Conservation (phyloP, 2,329 filamentous ascomycete species). For the Curvularia verruculosa region DNA sequence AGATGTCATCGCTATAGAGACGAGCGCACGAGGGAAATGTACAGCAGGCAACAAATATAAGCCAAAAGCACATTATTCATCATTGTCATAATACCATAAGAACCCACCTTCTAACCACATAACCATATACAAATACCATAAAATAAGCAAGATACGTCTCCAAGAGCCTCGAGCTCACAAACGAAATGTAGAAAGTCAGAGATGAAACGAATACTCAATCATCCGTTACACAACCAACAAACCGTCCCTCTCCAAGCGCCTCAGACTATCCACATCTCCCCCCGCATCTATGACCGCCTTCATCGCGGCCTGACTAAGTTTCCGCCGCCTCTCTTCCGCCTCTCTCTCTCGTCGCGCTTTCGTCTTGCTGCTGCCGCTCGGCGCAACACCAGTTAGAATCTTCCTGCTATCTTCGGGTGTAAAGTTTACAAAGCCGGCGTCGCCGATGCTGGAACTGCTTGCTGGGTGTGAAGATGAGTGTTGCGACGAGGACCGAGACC, state of each 20-base stretch:
- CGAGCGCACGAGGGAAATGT: not conserved
- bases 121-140: not conserved
- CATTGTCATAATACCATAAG: not conserved
- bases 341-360: slow-evolving; percentile 92
- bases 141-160: not conserved
- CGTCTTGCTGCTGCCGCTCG: slow-evolving; percentile 89
- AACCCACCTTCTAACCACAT: not conserved
- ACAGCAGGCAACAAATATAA: not conserved
- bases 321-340: slow-evolving; percentile 74
- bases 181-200: not conserved
- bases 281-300: slow-evolving; percentile 73
- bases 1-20: not conserved
- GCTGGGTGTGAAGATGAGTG: slow-evolving; percentile 52
- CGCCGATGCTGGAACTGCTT: slow-evolving; percentile 39
- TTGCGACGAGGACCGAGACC: slow-evolving; percentile 27
- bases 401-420: slow-evolving; percentile 78
- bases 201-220: not conserved
- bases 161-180: not conserved
- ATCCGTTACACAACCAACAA: slow-evolving; percentile 36
- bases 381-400: slow-evolving; percentile 88
- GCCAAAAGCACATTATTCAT: not conserved
- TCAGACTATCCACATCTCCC: slow-evolving; percentile 62
- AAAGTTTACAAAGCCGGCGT: slow-evolving; percentile 83
- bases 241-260: slow-evolving; percentile 52
- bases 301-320: slow-evolving; percentile 70